phyloP scores from a whole-genome alignment of 1,284 basidiomycete genomes.

The Xanthoconium separans region DNA sequence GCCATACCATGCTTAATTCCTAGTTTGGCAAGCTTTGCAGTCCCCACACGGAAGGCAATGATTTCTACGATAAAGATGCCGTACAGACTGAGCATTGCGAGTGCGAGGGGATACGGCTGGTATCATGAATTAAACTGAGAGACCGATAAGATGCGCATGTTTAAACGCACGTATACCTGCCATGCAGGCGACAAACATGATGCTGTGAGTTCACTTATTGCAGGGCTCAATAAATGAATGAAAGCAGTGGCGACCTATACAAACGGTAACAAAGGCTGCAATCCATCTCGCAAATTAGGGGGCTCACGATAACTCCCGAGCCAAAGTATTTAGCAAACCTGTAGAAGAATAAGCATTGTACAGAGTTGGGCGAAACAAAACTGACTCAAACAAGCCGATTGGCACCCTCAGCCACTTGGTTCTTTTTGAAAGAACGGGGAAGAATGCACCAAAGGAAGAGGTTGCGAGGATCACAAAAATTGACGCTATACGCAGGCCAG shows the following conservation, averaged over 20 bases:
- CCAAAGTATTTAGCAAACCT: constrained; percentile 96
- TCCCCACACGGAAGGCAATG: constrained; percentile 81
- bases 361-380: constrained; percentile 5
- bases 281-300: constrained; percentile 8
- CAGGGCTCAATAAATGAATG: constrained; percentile 83
- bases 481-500: constrained; percentile 71
- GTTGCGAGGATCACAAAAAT: constrained; percentile 85
- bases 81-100: constrained; percentile 82
- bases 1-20: constrained; percentile 55
- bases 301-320: constrained; percentile 82
- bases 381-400: constrained; percentile 70
- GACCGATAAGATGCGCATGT: background rate
- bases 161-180: constrained; percentile 65
- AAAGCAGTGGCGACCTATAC: constrained; percentile 86
- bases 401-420: constrained; percentile 63
- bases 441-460: constrained; percentile 71
- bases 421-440: constrained; percentile 77
- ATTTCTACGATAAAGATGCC: constrained; percentile 84
- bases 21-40: constrained; percentile 55
- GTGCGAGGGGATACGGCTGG: constrained; percentile 77
- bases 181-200: constrained; percentile 74
- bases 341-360: constrained; percentile 8
- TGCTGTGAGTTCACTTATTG: constrained; percentile 67
- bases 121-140: constrained; percentile 1
- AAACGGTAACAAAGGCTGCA: constrained; percentile 6